Conservation (phyloP, 1,284 basidiomycete genomes). For the Trichosporon inkin region DNA sequence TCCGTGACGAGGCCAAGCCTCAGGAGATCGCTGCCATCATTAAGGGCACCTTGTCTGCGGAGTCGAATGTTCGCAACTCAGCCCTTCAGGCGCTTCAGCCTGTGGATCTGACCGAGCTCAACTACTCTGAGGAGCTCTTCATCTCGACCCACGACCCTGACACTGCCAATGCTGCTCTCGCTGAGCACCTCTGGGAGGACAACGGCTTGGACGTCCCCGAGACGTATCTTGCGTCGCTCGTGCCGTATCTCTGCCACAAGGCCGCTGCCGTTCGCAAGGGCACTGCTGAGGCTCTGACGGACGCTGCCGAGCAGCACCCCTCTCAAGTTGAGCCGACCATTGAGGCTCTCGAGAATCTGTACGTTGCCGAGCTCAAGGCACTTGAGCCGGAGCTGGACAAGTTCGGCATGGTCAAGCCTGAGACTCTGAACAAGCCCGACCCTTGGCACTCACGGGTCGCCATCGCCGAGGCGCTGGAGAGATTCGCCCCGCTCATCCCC, state of each 20-base stretch:
- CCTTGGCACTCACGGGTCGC: conserved; percentile 85
- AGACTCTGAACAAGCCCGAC: conserved; percentile 84
- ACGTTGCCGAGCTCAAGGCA: conserved; percentile 82
- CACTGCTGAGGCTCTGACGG: conserved; percentile 70
- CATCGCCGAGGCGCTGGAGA: conserved; percentile 65
- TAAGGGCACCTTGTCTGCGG: conserved; percentile 73
- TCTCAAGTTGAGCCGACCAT: conserved; percentile 58
- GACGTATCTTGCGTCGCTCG: conserved; percentile 61
- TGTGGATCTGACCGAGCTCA: conserved; percentile 89
- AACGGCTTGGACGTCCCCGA: conserved; percentile 89
- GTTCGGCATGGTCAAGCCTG: conserved; percentile 90
- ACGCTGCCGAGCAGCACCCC: conserved; percentile 71
- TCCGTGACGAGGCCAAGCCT: conserved; percentile 62
- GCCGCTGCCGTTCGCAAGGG: conserved; percentile 75
- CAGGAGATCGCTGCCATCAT: conserved; percentile 68
- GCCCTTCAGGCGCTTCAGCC: conserved; percentile 89
- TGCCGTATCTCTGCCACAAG: conserved; percentile 71
- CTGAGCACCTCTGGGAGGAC: conserved; percentile 86
- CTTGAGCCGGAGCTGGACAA: conserved; percentile 84
- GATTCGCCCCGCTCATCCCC: conserved; percentile 66
- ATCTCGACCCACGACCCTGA: conserved; percentile 87
- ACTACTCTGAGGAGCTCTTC: conserved; percentile 87
- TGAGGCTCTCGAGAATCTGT: conserved; percentile 63
- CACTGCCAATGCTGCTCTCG: conserved; percentile 82
- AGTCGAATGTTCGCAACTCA: conserved; percentile 82